Evolutionary conservation across 108 stramenopile genomes (phyloP).

Genomic region (Skeletonema menzelii): DNA sequence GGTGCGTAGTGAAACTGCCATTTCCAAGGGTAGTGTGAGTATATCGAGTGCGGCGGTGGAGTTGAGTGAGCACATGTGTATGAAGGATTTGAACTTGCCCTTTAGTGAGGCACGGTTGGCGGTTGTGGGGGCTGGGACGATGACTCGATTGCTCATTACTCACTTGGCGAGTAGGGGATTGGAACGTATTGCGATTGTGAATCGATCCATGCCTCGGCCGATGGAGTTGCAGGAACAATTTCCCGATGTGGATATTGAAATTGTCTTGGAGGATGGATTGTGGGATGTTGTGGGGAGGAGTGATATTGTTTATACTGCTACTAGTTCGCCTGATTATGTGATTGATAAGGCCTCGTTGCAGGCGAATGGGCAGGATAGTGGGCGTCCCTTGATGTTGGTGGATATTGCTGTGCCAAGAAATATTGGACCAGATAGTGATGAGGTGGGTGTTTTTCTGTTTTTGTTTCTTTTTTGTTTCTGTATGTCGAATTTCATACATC

Average conservation of each 20-base stretch:
- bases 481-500: not conserved
- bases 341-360: slow-evolving; percentile 80
- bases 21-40: slow-evolving; percentile 91
- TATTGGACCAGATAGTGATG: slow-evolving; percentile 85
- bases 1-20: slow-evolving; percentile 95
- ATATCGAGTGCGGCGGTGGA: slow-evolving; percentile 97
- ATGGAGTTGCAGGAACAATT: slow-evolving; percentile 89
- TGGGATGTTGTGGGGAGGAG: slow-evolving; percentile 89
- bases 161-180: slow-evolving; percentile 95
- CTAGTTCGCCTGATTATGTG: slow-evolving; percentile 83
- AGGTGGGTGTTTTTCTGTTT: slow-evolving; percentile 40
- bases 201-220: slow-evolving; percentile 83
- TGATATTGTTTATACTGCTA: slow-evolving; percentile 97
- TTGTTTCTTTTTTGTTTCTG: not conserved
- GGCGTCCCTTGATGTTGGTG: slow-evolving; percentile 91
- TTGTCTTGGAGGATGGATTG: slow-evolving; percentile 85
- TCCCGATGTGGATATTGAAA: slow-evolving; percentile 91
- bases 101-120: slow-evolving; percentile 92
- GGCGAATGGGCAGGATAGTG: slow-evolving; percentile 74
- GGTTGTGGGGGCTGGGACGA: slow-evolving; percentile 97
- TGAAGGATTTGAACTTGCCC: slow-evolving; percentile 83
- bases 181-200: slow-evolving; percentile 94
- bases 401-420: slow-evolving; percentile 99
- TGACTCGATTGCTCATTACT: slow-evolving; percentile 94
- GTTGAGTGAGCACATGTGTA: slow-evolving; percentile 80